Conservation (phyloP, 306 rosid species). For the Acacia acuminata region DNA sequence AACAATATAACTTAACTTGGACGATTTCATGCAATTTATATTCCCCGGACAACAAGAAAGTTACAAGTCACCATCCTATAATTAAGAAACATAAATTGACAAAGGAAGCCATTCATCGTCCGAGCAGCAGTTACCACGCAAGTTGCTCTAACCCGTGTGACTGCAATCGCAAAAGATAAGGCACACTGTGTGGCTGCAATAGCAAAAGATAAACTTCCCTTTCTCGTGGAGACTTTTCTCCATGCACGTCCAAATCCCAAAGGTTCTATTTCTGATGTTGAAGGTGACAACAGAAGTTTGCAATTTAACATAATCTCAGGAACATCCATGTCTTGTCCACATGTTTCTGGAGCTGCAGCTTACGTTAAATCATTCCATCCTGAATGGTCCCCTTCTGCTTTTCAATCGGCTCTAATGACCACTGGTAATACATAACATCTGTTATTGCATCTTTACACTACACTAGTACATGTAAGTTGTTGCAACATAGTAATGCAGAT, state of each 20-base stretch:
- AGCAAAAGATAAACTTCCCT: too few species aligned
- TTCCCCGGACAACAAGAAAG: too few species aligned
- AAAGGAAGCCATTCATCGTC: too few species aligned
- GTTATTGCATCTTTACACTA: not conserved
- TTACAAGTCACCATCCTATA: too few species aligned
- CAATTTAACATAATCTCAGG: constrained; percentile 25
- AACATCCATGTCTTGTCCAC: constrained; percentile 63
- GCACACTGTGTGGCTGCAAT: too few species aligned
- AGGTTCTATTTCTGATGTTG: not conserved
- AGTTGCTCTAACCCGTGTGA: too few species aligned
- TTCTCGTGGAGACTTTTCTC: too few species aligned
- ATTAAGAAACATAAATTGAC: too few species aligned
- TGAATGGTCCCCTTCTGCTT: constrained; percentile 45
- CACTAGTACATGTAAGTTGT: not conserved
- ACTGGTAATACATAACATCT: constrained; percentile 28
- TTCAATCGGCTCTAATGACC: constrained; percentile 40
- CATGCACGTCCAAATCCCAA: not conserved
- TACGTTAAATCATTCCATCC: constrained; percentile 49
- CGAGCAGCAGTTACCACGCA: too few species aligned
- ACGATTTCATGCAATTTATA: too few species aligned
- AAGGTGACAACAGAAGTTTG: constrained; percentile 5
- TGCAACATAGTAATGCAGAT: not conserved
- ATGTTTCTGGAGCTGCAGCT: constrained; percentile 38
- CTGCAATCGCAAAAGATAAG: too few species aligned
- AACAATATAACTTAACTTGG: too few species aligned